A percentile compares a stretch with the other conserved stretches of the same genome.
Conservation (phyloP, 306 rosid species). For the Dalbergia oliveri region DNA sequence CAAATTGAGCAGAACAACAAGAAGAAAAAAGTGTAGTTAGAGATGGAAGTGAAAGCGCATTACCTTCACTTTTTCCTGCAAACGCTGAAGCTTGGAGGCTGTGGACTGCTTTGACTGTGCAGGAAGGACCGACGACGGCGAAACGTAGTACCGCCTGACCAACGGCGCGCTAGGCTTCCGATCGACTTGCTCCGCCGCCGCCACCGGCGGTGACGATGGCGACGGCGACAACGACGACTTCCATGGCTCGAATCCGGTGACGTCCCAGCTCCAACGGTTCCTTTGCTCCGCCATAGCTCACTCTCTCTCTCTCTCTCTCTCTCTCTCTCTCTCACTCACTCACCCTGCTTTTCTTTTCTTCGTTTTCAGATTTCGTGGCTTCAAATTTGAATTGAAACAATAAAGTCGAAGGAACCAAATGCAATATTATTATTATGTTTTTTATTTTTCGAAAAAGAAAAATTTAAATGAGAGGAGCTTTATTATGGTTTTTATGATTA, state of each 20-base stretch:
- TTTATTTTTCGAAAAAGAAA: not conserved
- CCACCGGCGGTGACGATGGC: slow-evolving; percentile 46
- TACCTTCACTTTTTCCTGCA: slow-evolving; percentile 87
- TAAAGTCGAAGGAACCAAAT: not conserved
- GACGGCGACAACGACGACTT: slow-evolving; percentile 51
- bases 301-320: not conserved
- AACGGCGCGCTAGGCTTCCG: slow-evolving; percentile 65
- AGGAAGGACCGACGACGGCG: slow-evolving; percentile 71
- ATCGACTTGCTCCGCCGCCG: slow-evolving; percentile 62
- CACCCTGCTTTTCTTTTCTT: not conserved
- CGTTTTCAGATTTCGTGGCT: slow-evolving; percentile 37
- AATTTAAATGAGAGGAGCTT: slow-evolving; percentile 25
- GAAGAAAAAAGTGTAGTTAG: slow-evolving; percentile 30
- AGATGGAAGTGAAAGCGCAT: slow-evolving; percentile 34
- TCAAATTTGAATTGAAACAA: slow-evolving; percentile 46
- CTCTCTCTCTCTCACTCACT: not conserved
- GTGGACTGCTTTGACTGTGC: slow-evolving; percentile 65
- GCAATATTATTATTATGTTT: not conserved
- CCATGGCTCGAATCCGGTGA: slow-evolving; percentile 90
- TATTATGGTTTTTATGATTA: slow-evolving; percentile 9
- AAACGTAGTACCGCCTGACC: slow-evolving; percentile 79
- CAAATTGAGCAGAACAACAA: not conserved
- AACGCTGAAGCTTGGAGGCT: slow-evolving; percentile 68
- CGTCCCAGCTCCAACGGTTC: slow-evolving; percentile 99
- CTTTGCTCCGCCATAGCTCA: slow-evolving; percentile 75